Conservation (phyloP, 108 stramenopile species). For the Parmales sp. region DNA sequence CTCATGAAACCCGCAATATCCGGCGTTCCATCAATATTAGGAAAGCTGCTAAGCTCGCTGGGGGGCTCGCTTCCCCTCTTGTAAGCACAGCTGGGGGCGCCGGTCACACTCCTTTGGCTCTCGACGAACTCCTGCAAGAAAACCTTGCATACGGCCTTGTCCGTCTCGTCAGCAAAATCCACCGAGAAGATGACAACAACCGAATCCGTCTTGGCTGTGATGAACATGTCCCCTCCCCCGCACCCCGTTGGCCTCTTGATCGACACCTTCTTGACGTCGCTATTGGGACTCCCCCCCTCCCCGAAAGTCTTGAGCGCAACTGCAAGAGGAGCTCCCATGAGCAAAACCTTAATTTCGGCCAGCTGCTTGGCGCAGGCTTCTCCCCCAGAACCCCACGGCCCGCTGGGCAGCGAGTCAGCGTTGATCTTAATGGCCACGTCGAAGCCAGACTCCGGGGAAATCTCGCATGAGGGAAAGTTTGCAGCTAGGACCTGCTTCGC, state of each 20-base stretch:
- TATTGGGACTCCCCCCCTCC: background rate
- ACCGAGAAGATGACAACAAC: conserved; percentile 41
- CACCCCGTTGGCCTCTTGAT: background rate
- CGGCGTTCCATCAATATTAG: background rate
- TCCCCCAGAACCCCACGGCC: background rate
- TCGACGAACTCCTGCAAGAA: conserved; percentile 44
- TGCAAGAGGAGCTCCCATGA: conserved; percentile 36
- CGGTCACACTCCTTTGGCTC: conserved; percentile 28
- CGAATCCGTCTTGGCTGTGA: conserved; percentile 17
- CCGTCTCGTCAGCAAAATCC: conserved; percentile 41
- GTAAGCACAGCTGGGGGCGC: conserved; percentile 36
- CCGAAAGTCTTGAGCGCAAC: conserved; percentile 26
- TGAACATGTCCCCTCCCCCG: conserved; percentile 13
- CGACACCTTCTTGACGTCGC: background rate
- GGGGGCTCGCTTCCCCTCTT: background rate
- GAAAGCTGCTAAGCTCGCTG: background rate
- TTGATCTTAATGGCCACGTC: conserved; percentile 11
- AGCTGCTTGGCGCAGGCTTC: no score
- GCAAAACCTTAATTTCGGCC: conserved; percentile 29
- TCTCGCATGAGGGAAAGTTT: background rate
- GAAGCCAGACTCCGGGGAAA: background rate
- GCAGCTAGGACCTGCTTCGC: background rate
- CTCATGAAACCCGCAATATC: conserved; percentile 29
- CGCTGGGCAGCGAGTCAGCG: background rate
- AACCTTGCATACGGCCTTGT: conserved; percentile 32